Evolutionary conservation across 768 basidiomycete species (phyloP).

Genomic region (Astraeus odoratus): DNA sequence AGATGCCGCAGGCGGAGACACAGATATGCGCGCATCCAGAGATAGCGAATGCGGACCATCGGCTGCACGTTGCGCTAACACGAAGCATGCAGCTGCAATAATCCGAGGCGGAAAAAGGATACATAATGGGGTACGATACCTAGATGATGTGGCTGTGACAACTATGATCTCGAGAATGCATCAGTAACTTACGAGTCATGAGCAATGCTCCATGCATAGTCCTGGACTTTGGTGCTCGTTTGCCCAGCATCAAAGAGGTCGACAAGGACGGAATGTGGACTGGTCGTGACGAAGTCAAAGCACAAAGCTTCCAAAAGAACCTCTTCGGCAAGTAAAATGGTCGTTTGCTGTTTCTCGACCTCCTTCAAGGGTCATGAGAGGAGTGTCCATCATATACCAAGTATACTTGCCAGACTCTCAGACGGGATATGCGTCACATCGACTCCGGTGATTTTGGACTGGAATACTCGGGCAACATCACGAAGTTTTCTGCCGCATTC

Average conservation of each 20-base stretch:
- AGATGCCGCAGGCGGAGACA: conserved; percentile 64
- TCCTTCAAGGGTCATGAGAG: conserved; percentile 40
- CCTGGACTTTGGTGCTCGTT: conserved; percentile 46
- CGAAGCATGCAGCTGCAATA: conserved; percentile 70
- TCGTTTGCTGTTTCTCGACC: conserved; percentile 61
- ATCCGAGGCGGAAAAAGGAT: conserved; percentile 61
- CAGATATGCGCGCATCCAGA: conserved; percentile 67
- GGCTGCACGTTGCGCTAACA: conserved; percentile 64
- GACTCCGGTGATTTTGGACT: conserved; percentile 54
- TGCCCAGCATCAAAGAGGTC: conserved; percentile 59
- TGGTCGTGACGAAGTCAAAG: conserved; percentile 77
- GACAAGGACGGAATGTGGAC: conserved; percentile 69
- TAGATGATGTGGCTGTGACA: conserved; percentile 22
- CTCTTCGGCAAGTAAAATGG: conserved; percentile 72
- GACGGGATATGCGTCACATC: conserved; percentile 51
- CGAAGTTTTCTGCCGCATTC: conserved; percentile 81
- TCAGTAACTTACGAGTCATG: conserved; percentile 71
- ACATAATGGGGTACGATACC: conserved; percentile 77
- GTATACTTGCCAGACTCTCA: conserved; percentile 54
- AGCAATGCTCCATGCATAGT: conserved; percentile 80
- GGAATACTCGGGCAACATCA: conserved; percentile 74
- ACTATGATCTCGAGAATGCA: background rate
- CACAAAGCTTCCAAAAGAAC: conserved; percentile 74
- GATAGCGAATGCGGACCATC: conserved; percentile 73
- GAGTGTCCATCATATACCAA: background rate